Conservation (phyloP, 2,329 filamentous ascomycete genomes). For the Dendrostoma leiphaemia region DNA sequence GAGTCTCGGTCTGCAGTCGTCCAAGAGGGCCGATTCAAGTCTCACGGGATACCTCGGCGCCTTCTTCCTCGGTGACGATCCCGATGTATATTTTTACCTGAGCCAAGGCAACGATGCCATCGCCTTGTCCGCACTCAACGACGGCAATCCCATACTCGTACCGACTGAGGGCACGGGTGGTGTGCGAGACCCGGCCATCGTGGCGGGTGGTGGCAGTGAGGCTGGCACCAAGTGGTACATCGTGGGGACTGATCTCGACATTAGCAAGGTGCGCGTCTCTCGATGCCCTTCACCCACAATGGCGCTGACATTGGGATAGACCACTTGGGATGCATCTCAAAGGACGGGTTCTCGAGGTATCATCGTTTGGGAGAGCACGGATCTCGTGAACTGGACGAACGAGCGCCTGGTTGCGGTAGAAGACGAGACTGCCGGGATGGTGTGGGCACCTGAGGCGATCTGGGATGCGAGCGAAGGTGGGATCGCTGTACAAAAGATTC, state of each 20-base stretch:
- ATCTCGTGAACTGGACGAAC: constrained; percentile 46
- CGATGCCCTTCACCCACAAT: not conserved
- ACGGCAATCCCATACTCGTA: constrained; percentile 43
- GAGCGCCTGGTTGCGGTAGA: constrained; percentile 51
- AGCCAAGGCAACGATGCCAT: constrained; percentile 50
- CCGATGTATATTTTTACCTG: constrained; percentile 52
- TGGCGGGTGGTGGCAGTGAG: constrained; percentile 44
- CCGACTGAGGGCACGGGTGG: constrained; percentile 51
- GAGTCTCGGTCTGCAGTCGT: constrained; percentile 24
- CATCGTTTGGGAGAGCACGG: constrained; percentile 53
- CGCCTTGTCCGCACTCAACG: constrained; percentile 48
- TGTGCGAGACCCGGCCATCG: constrained; percentile 50
- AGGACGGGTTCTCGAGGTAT: constrained; percentile 50
- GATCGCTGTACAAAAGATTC: constrained; percentile 1
- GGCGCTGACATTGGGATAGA: constrained; percentile 31
- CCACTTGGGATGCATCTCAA: constrained; percentile 50
- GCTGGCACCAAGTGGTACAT: constrained; percentile 54
- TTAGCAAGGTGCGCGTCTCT: constrained; percentile 36
- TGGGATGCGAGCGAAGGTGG: constrained; percentile 45
- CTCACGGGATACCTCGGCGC: constrained; percentile 51
- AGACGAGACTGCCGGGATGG: constrained; percentile 53
- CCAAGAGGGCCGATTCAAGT: constrained; percentile 34
- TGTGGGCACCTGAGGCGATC: constrained; percentile 56
- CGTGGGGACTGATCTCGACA: constrained; percentile 53
- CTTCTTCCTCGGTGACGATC: constrained; percentile 53